Base-by-base conservation (phyloP, 2,329 filamentous ascomycete genomes). In the Stemphylium beticola region DNA sequence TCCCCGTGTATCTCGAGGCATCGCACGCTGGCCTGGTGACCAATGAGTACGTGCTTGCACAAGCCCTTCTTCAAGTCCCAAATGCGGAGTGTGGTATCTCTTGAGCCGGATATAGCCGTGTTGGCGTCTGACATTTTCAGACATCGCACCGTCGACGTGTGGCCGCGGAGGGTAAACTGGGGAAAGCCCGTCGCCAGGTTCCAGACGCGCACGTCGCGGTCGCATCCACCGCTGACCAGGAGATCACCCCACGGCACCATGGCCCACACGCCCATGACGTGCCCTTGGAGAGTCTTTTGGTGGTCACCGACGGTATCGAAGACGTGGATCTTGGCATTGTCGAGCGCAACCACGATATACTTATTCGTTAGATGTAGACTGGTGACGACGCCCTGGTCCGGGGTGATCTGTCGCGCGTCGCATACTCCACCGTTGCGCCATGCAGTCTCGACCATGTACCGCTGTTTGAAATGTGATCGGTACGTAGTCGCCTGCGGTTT, bases 261-360 rank as follows among this genome's bases (percentile, higher is more conserved):
- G 43, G 95, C 95, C 95, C 95, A 99, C 17, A 99, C 95, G 36
- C 95, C 95, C 95, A 99, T 99, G 39, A 98, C 91, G 78, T 99
- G 95, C 10, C 95, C 95, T 71, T 95, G 89, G 24, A 99, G 79
- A 2, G 92, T 96, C 73, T 92, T 91, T 66, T 96, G 87, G 61
- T 92, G 87, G 65, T 92, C 88, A 31, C 95, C 95, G 63, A 95
- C 87, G 0, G 92, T 93, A 74, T 98, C 91, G 72, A 98, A 99
- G 22, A 99, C 93, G 76, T 99, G 95, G 40, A 99, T 99, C 80
- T 96, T 96, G 33, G 95, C 93, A 76, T 98, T 99, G 79, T 99
- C 95, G 59, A 99, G 84, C 44, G 95, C 95, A 60, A 98, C 92
- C 42, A 99, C 92, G 68, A 99, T 98, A 77, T 98, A 98, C 74